phyloP scores from a whole-genome alignment of 345 rosid species.

The Chamaenerion angustifolium region DNA sequence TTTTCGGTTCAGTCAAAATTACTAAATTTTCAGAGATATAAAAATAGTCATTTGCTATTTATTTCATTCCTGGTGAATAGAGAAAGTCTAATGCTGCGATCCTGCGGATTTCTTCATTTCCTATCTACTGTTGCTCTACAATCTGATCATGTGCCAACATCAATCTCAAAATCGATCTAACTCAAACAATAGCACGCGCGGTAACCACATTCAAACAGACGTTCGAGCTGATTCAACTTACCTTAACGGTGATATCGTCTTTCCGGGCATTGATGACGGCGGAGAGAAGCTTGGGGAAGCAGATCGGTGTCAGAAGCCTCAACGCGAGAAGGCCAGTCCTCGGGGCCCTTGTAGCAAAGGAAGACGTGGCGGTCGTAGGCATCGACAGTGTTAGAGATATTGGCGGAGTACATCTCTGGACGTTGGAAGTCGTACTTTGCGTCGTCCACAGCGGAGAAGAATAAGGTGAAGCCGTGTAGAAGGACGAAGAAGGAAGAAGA shows the following conservation, averaged over 20 bases:
- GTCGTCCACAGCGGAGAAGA: slow-evolving; percentile 28
- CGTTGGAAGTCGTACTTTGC: slow-evolving; percentile 55
- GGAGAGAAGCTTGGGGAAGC: slow-evolving; percentile 48
- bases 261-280: slow-evolving; percentile 53
- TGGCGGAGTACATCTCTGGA: too few species aligned
- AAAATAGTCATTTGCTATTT: too few species aligned
- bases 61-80: too few species aligned
- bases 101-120: too few species aligned
- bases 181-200: neutral
- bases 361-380: too few species aligned
- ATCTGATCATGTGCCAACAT: neutral
- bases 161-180: neutral
- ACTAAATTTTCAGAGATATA: too few species aligned
- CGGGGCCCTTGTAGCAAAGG: too few species aligned
- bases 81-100: too few species aligned
- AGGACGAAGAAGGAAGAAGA: too few species aligned
- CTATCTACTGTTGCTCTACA: neutral
- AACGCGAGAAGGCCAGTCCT: slow-evolving; percentile 50
- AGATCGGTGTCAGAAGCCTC: slow-evolving; percentile 41
- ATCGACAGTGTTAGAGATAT: too few species aligned
- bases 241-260: slow-evolving; percentile 43
- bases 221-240: slow-evolving; percentile 7
- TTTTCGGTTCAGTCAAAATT: too few species aligned
- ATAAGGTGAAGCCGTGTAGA: too few species aligned
- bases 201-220: neutral